These are phyloP conservation scores for Ceratocystis diversiconidia DNA, from an alignment of 2,329 filamentous ascomycete genomes.

Conservation along the genomic window DNA sequence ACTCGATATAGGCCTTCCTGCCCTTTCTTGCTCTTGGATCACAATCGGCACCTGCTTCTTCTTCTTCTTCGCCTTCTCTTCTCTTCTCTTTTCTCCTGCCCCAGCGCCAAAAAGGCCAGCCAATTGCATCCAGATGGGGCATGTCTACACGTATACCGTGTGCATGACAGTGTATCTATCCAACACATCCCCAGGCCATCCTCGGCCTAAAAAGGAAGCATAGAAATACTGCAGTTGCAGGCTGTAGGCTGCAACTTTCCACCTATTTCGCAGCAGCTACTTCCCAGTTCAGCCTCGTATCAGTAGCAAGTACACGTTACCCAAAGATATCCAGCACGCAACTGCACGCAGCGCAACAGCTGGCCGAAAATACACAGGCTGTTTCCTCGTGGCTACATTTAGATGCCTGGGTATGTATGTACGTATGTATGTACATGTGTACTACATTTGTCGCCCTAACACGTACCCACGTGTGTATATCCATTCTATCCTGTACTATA, in stretches of 20 bases:
- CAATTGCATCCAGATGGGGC: too few species aligned
- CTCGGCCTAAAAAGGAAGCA: background rate
- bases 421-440: background rate
- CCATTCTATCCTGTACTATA: background rate
- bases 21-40: too few species aligned
- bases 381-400: background rate
- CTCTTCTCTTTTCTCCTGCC: too few species aligned
- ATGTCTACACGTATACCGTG: too few species aligned
- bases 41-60: too few species aligned
- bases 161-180: too few species aligned
- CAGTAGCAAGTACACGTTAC: background rate
- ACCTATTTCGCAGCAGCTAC: background rate
- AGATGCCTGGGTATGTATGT: background rate
- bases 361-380: background rate
- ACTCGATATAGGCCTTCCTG: too few species aligned
- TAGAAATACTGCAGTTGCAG: background rate
- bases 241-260: background rate
- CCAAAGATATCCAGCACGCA: background rate
- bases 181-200: too few species aligned
- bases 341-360: background rate
- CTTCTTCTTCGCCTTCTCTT: too few species aligned
- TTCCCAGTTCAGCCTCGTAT: background rate
- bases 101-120: too few species aligned
- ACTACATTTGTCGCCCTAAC: background rate
- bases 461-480: background rate